phyloP scores from a whole-genome alignment of 2,329 filamentous ascomycete species.

The Alternaria incomplexa region DNA sequence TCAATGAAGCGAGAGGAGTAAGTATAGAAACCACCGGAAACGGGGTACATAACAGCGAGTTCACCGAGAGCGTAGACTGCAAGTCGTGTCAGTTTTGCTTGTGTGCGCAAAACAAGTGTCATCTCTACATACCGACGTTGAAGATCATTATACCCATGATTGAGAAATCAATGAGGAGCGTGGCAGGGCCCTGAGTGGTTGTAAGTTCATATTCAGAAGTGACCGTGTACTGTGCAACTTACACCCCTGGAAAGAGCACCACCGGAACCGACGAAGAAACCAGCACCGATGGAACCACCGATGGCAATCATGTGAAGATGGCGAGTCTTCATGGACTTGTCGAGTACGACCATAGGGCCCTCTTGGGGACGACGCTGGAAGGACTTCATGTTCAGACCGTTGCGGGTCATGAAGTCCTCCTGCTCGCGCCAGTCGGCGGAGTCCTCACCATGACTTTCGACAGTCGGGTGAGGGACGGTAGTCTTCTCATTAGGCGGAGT shows the following conservation, averaged over 20 bases:
- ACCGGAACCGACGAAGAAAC: constrained; percentile 68
- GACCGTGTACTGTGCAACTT: constrained; percentile 26
- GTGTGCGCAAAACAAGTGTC: neutral
- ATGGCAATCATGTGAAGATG: constrained; percentile 70
- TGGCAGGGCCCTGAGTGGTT: constrained; percentile 33
- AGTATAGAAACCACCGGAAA: constrained; percentile 59
- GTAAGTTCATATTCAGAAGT: constrained; percentile 4
- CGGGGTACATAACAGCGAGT: constrained; percentile 67
- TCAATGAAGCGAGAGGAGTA: constrained; percentile 58
- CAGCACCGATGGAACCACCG: constrained; percentile 66
- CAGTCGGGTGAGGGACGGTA: constrained; percentile 17
- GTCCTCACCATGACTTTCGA: constrained; percentile 18
- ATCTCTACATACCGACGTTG: constrained; percentile 43
- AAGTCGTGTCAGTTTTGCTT: constrained; percentile 47
- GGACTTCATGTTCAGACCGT: constrained; percentile 44
- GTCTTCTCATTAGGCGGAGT: constrained; percentile 38
- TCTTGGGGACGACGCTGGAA: constrained; percentile 43
- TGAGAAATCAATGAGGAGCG: constrained; percentile 49
- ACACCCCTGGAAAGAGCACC: constrained; percentile 60
- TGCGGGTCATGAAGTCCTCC: constrained; percentile 45
- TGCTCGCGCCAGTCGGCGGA: constrained; percentile 35
- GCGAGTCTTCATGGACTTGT: constrained; percentile 60
- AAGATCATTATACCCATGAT: constrained; percentile 49
- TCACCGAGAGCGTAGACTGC: constrained; percentile 58
- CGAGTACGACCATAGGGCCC: constrained; percentile 33